These are phyloP conservation scores for Aspergillus ibericus DNA, from an alignment of 2,329 filamentous ascomycete genomes.

Conservation along the genomic window DNA sequence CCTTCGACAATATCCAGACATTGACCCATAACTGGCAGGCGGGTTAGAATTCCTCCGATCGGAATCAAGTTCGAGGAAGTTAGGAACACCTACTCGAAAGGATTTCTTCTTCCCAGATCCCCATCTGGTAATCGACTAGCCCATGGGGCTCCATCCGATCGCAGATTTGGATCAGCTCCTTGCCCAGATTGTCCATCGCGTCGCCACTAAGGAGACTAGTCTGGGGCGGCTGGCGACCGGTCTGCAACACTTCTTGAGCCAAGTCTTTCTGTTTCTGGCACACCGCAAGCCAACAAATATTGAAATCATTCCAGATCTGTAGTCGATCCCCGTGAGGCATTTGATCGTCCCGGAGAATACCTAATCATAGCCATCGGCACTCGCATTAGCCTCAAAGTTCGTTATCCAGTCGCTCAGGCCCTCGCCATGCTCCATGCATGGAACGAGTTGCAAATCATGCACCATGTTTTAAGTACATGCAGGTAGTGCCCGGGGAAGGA, in stretches of 20 bases:
- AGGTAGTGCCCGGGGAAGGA: background rate
- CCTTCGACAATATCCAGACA: conserved; percentile 56
- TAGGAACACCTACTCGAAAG: conserved; percentile 68
- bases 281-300: conserved; percentile 82
- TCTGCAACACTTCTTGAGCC: conserved; percentile 59
- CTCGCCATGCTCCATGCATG: background rate
- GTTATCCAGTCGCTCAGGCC: background rate
- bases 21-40: conserved; percentile 49
- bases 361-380: conserved; percentile 47
- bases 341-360: conserved; percentile 80
- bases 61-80: background rate
- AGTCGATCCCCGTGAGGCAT: conserved; percentile 72
- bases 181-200: conserved; percentile 74
- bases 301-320: conserved; percentile 90
- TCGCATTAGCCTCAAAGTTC: conserved; percentile 9
- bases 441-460: background rate
- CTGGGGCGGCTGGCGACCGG: conserved; percentile 57
- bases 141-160: conserved; percentile 86
- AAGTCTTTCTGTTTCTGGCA: conserved; percentile 82
- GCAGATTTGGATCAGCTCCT: conserved; percentile 77
- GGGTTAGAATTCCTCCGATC: background rate
- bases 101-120: conserved; percentile 93
- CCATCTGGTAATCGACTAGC: conserved; percentile 96
- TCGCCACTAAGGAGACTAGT: conserved; percentile 67
- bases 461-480: background rate